Conservation (phyloP, 2,329 filamentous ascomycete genomes). For the Albophoma yamanashiensis region DNA sequence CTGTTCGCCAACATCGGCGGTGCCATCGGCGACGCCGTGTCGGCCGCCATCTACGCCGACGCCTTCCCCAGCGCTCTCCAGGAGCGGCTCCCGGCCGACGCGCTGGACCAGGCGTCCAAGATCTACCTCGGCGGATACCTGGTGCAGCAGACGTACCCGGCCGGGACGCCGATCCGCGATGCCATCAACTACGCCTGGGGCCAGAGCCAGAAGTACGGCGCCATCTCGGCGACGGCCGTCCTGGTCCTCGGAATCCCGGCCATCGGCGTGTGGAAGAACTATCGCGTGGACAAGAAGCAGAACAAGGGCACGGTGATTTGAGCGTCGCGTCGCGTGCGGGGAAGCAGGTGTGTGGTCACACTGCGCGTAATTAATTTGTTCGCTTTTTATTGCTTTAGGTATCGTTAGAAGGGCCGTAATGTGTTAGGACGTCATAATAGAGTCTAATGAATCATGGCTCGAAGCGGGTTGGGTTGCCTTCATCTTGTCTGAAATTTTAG, state of each 20-base stretch:
- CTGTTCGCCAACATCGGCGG: conserved; percentile 48
- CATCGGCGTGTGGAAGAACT: conserved; percentile 33
- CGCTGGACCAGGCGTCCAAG: conserved; percentile 21
- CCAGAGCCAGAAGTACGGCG: conserved; percentile 34
- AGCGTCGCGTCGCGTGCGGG: background rate
- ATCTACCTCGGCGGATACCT: conserved; percentile 41
- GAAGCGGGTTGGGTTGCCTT: no score
- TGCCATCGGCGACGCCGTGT: conserved; percentile 45
- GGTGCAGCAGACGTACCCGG: conserved; percentile 39
- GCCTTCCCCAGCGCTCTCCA: conserved; percentile 39
- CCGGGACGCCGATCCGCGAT: conserved; percentile 35
- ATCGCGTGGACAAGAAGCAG: conserved; percentile 32
- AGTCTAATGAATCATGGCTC: no score
- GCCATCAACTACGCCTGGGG: conserved; percentile 52
- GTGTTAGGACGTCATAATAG: no score
- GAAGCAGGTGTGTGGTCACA: no score
- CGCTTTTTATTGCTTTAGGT: background rate
- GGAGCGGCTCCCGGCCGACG: conserved; percentile 33
- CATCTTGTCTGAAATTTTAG: background rate
- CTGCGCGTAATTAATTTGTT: background rate
- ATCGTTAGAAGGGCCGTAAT: no score
- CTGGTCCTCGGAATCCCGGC: conserved; percentile 28
- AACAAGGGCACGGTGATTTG: conserved; percentile 26
- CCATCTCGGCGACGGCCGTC: conserved; percentile 30
- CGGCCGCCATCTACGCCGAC: conserved; percentile 50